Evolutionary conservation across 1,139 yeast genomes (phyloP).

Genomic region (Pichia sp.): DNA sequence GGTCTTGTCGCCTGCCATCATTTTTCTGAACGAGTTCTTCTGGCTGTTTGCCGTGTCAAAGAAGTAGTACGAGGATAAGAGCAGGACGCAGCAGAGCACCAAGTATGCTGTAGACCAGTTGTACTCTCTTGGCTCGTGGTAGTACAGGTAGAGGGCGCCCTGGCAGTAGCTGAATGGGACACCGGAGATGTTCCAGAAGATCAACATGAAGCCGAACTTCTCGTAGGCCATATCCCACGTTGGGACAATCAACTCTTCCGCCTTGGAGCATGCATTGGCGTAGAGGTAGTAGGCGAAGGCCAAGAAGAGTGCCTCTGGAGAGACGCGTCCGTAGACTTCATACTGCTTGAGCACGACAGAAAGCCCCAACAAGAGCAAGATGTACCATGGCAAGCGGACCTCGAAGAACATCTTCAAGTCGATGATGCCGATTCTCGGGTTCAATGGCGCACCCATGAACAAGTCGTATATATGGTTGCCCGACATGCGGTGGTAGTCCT

Average conservation of each 20-base stretch:
- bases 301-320: conserved; percentile 71
- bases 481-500: conserved; percentile 82
- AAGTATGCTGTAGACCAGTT: conserved; percentile 62
- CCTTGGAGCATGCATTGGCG: conserved; percentile 96
- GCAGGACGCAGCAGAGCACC: conserved; percentile 47
- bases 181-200: conserved; percentile 98
- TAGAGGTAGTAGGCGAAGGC: conserved; percentile 87
- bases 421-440: conserved; percentile 88
- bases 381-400: conserved; percentile 96
- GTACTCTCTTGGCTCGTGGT: conserved; percentile 81
- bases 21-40: conserved; percentile 88
- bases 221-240: conserved; percentile 99
- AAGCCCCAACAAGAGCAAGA: conserved; percentile 70
- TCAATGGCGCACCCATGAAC: conserved; percentile 96
- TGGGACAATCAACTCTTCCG: conserved; percentile 94
- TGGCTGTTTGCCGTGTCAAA: conserved; percentile 95
- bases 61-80: conserved; percentile 76
- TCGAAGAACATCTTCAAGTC: conserved; percentile 97
- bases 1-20: conserved; percentile 70
- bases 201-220: conserved; percentile 95
- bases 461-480: conserved; percentile 87
- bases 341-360: conserved; percentile 75
- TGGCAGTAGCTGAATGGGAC: conserved; percentile 98
- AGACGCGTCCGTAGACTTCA: conserved; percentile 72
- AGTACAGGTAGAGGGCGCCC: conserved; percentile 75